Evolutionary conservation across 1,284 basidiomycete species (phyloP), one percentile per base, ranked within the genome.

Genomic region (Anthracocystis panici-leucophaei): DNA sequence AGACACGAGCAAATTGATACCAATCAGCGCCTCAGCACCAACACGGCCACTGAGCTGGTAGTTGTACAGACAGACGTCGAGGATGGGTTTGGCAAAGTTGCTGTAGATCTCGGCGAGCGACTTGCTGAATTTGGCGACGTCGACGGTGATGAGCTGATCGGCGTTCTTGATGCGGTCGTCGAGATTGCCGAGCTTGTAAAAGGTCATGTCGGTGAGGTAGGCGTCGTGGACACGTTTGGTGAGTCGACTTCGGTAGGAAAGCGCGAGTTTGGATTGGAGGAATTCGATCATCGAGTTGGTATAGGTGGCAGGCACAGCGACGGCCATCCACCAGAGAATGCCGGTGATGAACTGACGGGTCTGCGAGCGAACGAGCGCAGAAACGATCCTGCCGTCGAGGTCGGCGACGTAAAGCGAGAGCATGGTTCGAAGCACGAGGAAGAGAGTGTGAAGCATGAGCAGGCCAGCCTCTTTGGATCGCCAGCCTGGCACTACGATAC

Each of bases 131-230:
- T 92, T 92, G 84, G 95, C 92, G 48, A 98, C 94, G 84, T 99
- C 96, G 68, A 96, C 92, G 0, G 95, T 96, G 75, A 98, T 94
- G 90, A 96, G 92, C 91, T 97, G 95, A 83, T 98, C 96, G 10
- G 94, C 92, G 79, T 98, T 98, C 88, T 95, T 95, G 75, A 98
- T 95, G 59, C 96, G 89, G 85, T 98, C 96, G 51, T 85, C 83
- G 40, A 85, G 86, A 90, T 81, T 85, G 91, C 93, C 91, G 31
- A 98, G 87, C 85, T 97, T 96, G 86, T 98, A 99, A 86, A 95
- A 98, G 29, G 87, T 89, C 86, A 72, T 90, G 54, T 92, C 90
- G 14, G 92, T 92, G 12, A 99, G 89, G 84, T 99, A 98, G 77
- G 91, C 89, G 56, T 90, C 89, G 87, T 97, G 90, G 1, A 95